Percentiles rank a stretch among this genome's conserved stretches.
Conservation (phyloP, 768 basidiomycete genomes). For the Hericium rajendrae region DNA sequence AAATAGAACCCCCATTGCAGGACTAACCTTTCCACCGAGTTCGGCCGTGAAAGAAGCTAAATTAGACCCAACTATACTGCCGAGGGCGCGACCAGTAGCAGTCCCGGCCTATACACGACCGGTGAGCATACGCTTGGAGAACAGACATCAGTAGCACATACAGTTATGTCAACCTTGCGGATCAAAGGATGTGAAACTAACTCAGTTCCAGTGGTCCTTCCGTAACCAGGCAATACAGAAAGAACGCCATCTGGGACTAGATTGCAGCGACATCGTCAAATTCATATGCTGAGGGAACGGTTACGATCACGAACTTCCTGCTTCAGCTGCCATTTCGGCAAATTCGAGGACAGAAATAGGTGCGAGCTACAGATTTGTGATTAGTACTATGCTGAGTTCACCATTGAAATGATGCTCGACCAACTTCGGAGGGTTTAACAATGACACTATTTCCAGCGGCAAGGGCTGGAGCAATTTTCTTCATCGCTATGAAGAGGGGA, state of each 20-base stretch:
- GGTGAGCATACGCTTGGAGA: background rate
- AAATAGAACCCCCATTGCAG: background rate
- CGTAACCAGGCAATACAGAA: slow-evolving; percentile 66
- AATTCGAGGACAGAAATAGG: slow-evolving; percentile 77
- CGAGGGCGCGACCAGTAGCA: slow-evolving; percentile 63
- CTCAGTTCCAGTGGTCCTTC: slow-evolving; percentile 50
- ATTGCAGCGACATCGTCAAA: background rate
- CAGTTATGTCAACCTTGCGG: slow-evolving; percentile 80
- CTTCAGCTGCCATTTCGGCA: slow-evolving; percentile 48
- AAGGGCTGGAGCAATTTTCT: slow-evolving; percentile 80
- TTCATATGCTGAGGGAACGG: background rate
- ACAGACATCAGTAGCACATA: slow-evolving; percentile 22
- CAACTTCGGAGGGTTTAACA: slow-evolving; percentile 73
- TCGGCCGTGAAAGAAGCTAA: slow-evolving; percentile 73
- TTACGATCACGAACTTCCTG: slow-evolving; percentile 42
- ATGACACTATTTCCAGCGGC: slow-evolving; percentile 81
- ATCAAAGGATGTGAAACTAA: slow-evolving; percentile 58
- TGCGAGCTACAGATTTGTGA: slow-evolving; percentile 39
- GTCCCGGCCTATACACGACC: slow-evolving; percentile 54
- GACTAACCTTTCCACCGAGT: slow-evolving; percentile 67
- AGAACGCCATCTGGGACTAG: slow-evolving; percentile 72
- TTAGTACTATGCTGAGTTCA: background rate
- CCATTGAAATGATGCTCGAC: background rate
- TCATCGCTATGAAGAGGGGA: slow-evolving; percentile 78
- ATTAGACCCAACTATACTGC: slow-evolving; percentile 65